A percentile compares a stretch with the other conserved stretches of the same genome.
phyloP scores from a whole-genome alignment of 305 asterid species.

The Ajuga reptans region DNA sequence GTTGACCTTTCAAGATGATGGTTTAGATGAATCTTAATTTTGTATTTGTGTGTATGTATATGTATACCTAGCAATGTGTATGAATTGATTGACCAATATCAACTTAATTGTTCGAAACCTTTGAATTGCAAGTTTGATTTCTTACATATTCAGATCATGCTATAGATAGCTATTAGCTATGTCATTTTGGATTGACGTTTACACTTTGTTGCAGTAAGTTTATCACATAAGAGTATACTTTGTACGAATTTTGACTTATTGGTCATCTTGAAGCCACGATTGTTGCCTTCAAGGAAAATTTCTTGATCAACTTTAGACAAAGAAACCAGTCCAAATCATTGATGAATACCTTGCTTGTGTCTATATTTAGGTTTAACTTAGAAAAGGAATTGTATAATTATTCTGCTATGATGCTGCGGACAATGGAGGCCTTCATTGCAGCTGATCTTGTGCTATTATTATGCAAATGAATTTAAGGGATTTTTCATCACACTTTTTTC shows the following conservation, averaged over 20 bases:
- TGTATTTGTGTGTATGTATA: too few species aligned
- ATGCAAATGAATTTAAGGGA: not conserved
- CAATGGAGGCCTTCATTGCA: not conserved
- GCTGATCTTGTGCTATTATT: not conserved
- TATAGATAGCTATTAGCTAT: not conserved
- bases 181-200: not conserved
- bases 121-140: not conserved
- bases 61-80: not conserved
- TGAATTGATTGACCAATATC: not conserved
- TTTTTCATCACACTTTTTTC: not conserved
- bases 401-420: slow-evolving; percentile 6
- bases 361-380: not conserved
- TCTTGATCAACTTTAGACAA: not conserved
- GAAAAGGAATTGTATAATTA: not conserved
- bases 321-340: not conserved
- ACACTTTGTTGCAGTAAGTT: not conserved
- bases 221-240: not conserved
- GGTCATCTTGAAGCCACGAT: slow-evolving; percentile 1
- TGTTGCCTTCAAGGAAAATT: not conserved
- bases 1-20: not conserved
- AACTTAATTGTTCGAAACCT: not conserved
- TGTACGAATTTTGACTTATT: not conserved
- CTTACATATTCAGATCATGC: slow-evolving; percentile 2
- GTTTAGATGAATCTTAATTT: too few species aligned
- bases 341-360: not conserved